Evolutionary conservation across 345 rosid species (phyloP).

Genomic region (Euphorbia pulcherrima): DNA sequence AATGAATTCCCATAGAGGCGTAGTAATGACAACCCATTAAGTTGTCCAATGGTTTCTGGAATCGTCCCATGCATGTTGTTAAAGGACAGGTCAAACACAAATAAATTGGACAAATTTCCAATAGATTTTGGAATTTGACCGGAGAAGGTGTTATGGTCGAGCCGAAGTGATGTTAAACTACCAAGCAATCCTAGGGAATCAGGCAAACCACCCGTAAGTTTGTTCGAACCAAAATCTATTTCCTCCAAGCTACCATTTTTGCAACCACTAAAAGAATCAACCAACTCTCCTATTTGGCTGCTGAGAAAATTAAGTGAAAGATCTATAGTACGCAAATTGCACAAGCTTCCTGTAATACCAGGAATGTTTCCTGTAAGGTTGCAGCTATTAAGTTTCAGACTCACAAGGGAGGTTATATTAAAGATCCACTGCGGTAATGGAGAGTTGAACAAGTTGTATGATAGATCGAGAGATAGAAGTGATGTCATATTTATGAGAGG

Average conservation of each 20-base stretch:
- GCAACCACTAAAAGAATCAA: slow-evolving; percentile 18
- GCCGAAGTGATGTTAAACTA: neutral
- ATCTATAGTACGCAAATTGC: slow-evolving; percentile 32
- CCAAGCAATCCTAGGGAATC: slow-evolving; percentile 6
- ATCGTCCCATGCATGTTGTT: slow-evolving; percentile 17
- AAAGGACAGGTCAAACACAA: neutral
- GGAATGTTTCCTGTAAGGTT: slow-evolving; percentile 21
- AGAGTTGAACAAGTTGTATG: slow-evolving; percentile 41
- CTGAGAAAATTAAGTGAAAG: slow-evolving; percentile 41
- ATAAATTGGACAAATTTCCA: slow-evolving; percentile 12
- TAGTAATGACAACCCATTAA: slow-evolving; percentile 2
- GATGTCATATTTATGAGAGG: slow-evolving; percentile 30
- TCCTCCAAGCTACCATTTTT: slow-evolving; percentile 26
- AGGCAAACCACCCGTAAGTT: slow-evolving; percentile 4
- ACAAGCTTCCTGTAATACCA: slow-evolving; percentile 37
- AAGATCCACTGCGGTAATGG: slow-evolving; percentile 41
- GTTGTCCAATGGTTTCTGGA: slow-evolving; percentile 15
- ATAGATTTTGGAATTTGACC: slow-evolving; percentile 14
- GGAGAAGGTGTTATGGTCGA: slow-evolving; percentile 2
- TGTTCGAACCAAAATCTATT: slow-evolving; percentile 19
- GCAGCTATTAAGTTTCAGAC: slow-evolving; percentile 33
- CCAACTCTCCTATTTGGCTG: slow-evolving; percentile 35
- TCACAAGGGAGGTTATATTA: slow-evolving; percentile 39
- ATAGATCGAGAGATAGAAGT: slow-evolving; percentile 45
- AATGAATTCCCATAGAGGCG: slow-evolving; percentile 13